Percentiles rank a stretch among this genome's conserved stretches.
Evolutionary conservation across 139 green algal genomes (phyloP).

Genomic region (Auxenochlorella protothecoides): DNA sequence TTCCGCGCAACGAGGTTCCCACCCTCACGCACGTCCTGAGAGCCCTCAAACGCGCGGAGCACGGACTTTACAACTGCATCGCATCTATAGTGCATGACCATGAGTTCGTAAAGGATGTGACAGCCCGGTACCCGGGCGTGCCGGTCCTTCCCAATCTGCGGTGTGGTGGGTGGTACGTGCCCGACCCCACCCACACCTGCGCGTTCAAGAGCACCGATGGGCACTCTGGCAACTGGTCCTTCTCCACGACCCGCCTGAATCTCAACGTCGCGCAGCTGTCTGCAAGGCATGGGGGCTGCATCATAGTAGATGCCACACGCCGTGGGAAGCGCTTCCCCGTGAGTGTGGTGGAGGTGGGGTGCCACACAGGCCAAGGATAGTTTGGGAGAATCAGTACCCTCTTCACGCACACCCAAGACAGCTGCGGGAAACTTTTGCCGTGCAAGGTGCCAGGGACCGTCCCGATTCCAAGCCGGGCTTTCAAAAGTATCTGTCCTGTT

Average conservation of each 20-base stretch:
- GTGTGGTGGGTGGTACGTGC: constrained; percentile 78
- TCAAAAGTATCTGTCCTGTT: not conserved
- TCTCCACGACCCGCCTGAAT: constrained; percentile 82
- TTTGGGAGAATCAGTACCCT: no score
- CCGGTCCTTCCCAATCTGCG: constrained; percentile 81
- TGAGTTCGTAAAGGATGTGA: constrained; percentile 61
- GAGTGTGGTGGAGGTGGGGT: not conserved
- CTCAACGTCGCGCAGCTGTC: constrained; percentile 53
- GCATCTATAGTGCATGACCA: constrained; percentile 54
- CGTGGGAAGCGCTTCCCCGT: constrained; percentile 80
- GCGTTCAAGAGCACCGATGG: constrained; percentile 97
- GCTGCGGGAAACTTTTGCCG: not conserved
- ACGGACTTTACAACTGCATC: constrained; percentile 67
- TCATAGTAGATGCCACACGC: constrained; percentile 89
- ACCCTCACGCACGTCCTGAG: constrained; percentile 30
- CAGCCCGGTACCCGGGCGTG: constrained; percentile 34
- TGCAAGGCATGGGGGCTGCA: constrained; percentile 37
- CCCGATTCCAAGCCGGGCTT: not conserved
- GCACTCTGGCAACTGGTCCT: constrained; percentile 77
- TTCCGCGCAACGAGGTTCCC: constrained; percentile 7
- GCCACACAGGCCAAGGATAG: no score
- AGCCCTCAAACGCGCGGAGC: constrained; percentile 45
- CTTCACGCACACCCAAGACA: not conserved
- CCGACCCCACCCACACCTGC: constrained; percentile 35
- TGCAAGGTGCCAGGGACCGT: not conserved